Evolutionary conservation across 352 stramenopile species (phyloP), one percentile per base, ranked within the genome.

Genomic region (Phytophthora macrochlamydospora): DNA sequence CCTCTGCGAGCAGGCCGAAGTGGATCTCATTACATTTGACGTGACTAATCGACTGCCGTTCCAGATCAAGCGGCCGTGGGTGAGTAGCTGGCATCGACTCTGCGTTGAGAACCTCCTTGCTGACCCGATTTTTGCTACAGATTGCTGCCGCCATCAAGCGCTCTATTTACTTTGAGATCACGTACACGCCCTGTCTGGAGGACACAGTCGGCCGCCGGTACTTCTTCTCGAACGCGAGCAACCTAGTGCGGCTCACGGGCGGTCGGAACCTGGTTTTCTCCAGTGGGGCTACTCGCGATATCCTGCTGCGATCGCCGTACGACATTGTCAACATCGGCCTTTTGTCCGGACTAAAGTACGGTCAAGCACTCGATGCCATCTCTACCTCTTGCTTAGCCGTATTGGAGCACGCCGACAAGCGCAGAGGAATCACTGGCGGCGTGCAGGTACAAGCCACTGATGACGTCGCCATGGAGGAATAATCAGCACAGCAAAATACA

Each of bases 151-250:
- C 86, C 50, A 86, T 92, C 44, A 87, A 89, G 58, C 86, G 86
- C 50, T 71, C 46, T 28, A 76, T 95, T 57, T 85, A 79, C 67
- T 93, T 95, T 62, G 88, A 95, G 54, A 79, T 95, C 66, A 91
- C 75, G 32, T 95, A 95, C 64, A 80, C 82, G 31, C 79, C 85
- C 51, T 89, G 84, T 52, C 75, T 95, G 3, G 80, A 80, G 0
- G 88, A 95, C 65, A 91, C 85, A 18, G 81, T 79, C 11, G 83
- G 86, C 2, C 84, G 88, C 8, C 75, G 88, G 38, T 94, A 95
- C 70, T 94, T 95, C 65, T 94, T 95, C 56, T 91, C 85, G 38
- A 95, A 95, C 69, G 83, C 85, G 9, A 89, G 78, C 52, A 91
- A 90, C 56, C 53, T 95, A 29, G 81, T 94, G 51, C 85, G 86